Conservation (phyloP, 2,329 filamentous ascomycete genomes). For the Cladophialophora yegresii region DNA sequence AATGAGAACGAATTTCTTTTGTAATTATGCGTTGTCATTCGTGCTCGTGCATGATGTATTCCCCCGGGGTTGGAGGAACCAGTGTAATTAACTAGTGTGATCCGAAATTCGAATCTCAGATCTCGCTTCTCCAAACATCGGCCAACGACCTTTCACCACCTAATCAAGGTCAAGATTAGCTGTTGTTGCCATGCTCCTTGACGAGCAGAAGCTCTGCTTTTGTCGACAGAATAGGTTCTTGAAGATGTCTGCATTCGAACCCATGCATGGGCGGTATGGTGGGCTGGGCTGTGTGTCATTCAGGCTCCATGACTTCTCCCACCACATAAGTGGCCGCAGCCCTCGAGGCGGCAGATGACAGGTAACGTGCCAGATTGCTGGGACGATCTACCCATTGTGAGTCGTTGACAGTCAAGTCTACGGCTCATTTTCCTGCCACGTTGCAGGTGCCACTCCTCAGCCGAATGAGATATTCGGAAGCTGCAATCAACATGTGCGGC, state of each 20-base stretch:
- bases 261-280: too few relatives aligned
- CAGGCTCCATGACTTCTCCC: neutral
- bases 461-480: neutral
- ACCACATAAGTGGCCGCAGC: neutral
- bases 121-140: neutral
- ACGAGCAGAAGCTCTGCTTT: neutral
- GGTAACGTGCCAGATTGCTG: neutral
- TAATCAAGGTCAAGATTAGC: neutral
- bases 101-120: neutral
- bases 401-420: neutral
- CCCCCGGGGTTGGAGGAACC: neutral
- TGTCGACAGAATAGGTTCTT: neutral
- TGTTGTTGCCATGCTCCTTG: neutral
- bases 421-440: neutral
- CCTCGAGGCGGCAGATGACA: neutral
- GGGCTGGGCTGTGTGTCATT: neutral
- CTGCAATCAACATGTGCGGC: neutral
- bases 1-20: neutral
- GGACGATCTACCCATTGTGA: neutral
- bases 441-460: neutral
- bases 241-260: neutral
- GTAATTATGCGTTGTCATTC: neutral
- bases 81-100: neutral
- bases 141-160: neutral
- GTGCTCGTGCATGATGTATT: neutral